phyloP scores from a whole-genome alignment of 495 filamentous ascomycete genomes.

The Tuber calosporum region DNA sequence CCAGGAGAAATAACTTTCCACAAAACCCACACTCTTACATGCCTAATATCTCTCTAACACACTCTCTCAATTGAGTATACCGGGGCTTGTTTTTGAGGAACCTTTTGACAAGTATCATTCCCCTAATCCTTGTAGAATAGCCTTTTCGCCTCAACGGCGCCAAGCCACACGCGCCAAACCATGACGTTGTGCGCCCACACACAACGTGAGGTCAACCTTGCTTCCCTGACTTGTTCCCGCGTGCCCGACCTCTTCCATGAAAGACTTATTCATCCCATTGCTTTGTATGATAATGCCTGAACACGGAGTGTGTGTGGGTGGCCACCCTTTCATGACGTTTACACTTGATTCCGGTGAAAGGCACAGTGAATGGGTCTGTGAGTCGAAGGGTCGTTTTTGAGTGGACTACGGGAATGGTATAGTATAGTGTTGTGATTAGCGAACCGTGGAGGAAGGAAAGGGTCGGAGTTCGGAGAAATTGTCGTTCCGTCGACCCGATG shows the following conservation, averaged over 20 bases:
- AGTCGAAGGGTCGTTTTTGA: not conserved
- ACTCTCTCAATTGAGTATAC: no score
- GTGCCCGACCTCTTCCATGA: not conserved
- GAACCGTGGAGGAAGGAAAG: not conserved
- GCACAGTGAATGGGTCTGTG: not conserved
- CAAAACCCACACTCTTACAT: no score
- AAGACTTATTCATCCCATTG: not conserved
- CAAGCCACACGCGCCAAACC: not conserved
- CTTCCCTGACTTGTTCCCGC: not conserved
- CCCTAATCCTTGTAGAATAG: no score
- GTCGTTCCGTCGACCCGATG: not conserved
- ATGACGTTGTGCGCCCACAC: not conserved
- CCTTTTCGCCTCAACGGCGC: not conserved
- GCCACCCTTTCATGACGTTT: not conserved
- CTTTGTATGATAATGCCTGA: not conserved
- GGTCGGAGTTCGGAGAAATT: not conserved
- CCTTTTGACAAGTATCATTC: no score
- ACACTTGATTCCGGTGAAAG: not conserved
- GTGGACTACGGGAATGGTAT: not conserved
- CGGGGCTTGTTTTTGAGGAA: no score
- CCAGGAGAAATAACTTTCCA: no score
- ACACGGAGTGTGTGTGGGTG: not conserved
- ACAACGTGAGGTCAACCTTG: not conserved
- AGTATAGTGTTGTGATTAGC: not conserved
- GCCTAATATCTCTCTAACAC: no score